Evolutionary conservation across 208 protist species (phyloP).

Genomic region (Acanthamoeba lugdunensis): DNA sequence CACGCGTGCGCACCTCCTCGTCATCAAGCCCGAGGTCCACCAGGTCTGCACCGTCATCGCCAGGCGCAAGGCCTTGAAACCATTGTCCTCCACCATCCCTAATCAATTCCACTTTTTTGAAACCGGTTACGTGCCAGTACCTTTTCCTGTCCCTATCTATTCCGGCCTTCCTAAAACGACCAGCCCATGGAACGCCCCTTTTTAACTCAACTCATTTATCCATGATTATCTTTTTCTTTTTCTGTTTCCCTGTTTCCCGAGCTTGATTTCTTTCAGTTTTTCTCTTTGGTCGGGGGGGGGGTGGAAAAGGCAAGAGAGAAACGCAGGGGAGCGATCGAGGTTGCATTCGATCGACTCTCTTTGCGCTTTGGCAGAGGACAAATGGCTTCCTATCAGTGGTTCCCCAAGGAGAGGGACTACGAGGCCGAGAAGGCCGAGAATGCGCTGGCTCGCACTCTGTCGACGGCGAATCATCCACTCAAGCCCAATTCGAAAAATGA

Average conservation of each 20-base stretch:
- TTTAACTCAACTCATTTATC: too few species aligned
- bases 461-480: conserved; percentile 25
- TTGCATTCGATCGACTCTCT: not conserved
- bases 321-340: not conserved
- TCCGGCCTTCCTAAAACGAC: too few species aligned
- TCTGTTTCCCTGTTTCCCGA: not conserved
- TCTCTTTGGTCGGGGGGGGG: not conserved
- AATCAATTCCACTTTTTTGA: too few species aligned
- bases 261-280: not conserved
- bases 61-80: not conserved
- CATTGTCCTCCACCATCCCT: too few species aligned
- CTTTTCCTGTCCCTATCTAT: too few species aligned
- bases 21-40: not conserved
- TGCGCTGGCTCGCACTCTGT: not conserved
- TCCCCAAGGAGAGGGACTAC: conserved; percentile 24
- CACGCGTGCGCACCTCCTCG: not conserved
- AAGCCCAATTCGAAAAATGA: not conserved
- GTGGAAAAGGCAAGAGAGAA: not conserved
- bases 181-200: too few species aligned
- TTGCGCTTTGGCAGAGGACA: not conserved
- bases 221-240: not conserved
- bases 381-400: conserved; percentile 25
- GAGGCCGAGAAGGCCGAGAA: not conserved
- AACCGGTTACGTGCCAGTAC: too few species aligned
- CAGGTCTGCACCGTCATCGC: not conserved